Evolutionary conservation across 2,329 filamentous ascomycete genomes (phyloP), one percentile per base, ranked within the genome.

Genomic region (Pestalotiopsis sp.): DNA sequence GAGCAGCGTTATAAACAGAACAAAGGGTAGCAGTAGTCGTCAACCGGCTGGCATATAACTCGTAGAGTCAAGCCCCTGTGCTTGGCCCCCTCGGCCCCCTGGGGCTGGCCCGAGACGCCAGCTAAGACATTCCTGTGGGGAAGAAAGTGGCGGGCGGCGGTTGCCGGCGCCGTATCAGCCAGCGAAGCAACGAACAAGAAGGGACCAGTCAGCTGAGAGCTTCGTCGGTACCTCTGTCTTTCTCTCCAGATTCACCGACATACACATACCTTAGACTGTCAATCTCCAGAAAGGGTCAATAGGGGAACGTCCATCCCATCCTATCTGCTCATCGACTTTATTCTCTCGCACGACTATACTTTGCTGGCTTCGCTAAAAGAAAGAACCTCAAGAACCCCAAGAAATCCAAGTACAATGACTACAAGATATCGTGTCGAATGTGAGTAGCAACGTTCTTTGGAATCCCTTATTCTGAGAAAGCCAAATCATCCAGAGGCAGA

Each of bases 371-470:
- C 7, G 30, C 30, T 9, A 35, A 9, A 35, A 30, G 5, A 6
- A 26, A 13, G 6, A 4, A 58, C 22, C 6, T 2, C 3, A 61
- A 40, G 14, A 35, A 1, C 13, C n/a, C 30, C n/a, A 17, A 13
- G n/a, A 39, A 4, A 60, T 38, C 38, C 22, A 44, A 35, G 35
- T 30, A 81, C 80, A 58, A 91, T 90, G 88, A 90, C 88, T 52
- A 87, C 87, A 39, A 83, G 88, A 70, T 91, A 91, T 76, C 85
- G 89, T 69, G 92, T 94, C 71, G 92, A 94, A 82, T 94, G 91
- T 93, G 79, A 81, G 89, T 81, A 62, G 57, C 40, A n/a, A 57
- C n/a, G 13, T 38, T 11, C 13, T 11, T 44, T 44, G 38, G 35
- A 61, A 14, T n/a, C 26, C 26, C 3, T 17, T 14, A 13, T 30